phyloP scores from a whole-genome alignment of 2,329 filamentous ascomycete species.

The Raffaelea ambrosiae region DNA sequence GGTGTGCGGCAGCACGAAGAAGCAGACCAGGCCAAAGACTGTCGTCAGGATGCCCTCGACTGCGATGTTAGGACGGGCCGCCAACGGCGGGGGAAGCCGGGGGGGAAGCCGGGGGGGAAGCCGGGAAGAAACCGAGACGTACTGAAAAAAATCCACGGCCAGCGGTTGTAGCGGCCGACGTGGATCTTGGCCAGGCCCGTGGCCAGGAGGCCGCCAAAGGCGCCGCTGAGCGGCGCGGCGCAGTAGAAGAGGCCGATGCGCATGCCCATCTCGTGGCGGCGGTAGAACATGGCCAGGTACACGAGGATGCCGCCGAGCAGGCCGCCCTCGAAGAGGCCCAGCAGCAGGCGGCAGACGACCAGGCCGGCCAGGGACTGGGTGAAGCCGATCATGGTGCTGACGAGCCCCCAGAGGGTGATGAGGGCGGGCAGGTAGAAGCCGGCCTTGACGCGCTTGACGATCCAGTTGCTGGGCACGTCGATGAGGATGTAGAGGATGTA shows the following conservation, averaged over 20 bases:
- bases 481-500: constrained; percentile 56
- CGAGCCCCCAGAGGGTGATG: neutral
- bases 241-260: constrained; percentile 35
- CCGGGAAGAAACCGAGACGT: neutral
- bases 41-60: constrained; percentile 30
- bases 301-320: neutral
- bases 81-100: neutral
- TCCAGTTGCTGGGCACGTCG: constrained; percentile 50
- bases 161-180: constrained; percentile 18
- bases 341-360: neutral
- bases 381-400: neutral
- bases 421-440: neutral
- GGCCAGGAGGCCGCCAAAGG: constrained; percentile 26
- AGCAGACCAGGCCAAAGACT: constrained; percentile 19
- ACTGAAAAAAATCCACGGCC: constrained; percentile 36
- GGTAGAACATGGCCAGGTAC: constrained; percentile 39
- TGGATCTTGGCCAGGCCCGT: neutral
- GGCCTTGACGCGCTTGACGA: constrained; percentile 7
- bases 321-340: neutral
- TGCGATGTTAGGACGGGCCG: neutral
- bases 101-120: neutral
- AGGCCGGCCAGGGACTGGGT: neutral
- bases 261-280: constrained; percentile 37
- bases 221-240: constrained; percentile 32
- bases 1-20: constrained; percentile 41